Evolutionary conservation across 345 rosid genomes (phyloP), one percentile per base, ranked within the genome.

Genomic region (Anastatica hierochuntica): DNA sequence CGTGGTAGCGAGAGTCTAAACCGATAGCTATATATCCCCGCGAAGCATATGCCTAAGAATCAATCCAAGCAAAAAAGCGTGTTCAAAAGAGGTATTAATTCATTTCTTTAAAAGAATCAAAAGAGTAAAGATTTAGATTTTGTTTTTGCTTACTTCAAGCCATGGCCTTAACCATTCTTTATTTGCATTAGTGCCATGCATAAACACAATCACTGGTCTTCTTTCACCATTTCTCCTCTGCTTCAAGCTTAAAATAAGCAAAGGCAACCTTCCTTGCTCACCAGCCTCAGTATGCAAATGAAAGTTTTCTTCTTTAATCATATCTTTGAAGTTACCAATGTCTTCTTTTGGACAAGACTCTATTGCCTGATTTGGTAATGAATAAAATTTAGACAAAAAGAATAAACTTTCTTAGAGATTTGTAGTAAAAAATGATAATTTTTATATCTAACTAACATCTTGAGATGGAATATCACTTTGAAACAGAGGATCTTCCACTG

Each of bases 1-100:
- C 98, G 37, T 87, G 98, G 68, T 82, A 87, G 8, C 96, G 87
- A 69, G 98, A 87, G 77, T 90, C 98, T 3, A 87, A 26, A 16
- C 76, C 90, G 13, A 87, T 74, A 4, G 98, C 79, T 46, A 90
- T 70, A 60, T 90, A 90, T 33, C 84, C 96, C 18, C 94, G 69
- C 0, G 96, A 87, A 72, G 96, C 96, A 79, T 80, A 90, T 23
- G 90, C 88, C 96, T 87, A n/a, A n/a, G n/a, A n/a, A n/a, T n/a
- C n/a, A n/a, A n/a, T n/a, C n/a, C n/a, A n/a, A n/a, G n/a, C n/a
- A n/a, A n/a, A n/a, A n/a, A n/a, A n/a, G n/a, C n/a, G n/a, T n/a
- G n/a, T n/a, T n/a, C n/a, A n/a, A n/a, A n/a, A n/a, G n/a, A n/a
- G n/a, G n/a, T n/a, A n/a, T n/a, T n/a, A n/a, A n/a, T n/a, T n/a